Evolutionary conservation across 2,329 filamentous ascomycete species (phyloP), one percentile per base, ranked within the genome.

Genomic region (Colletotrichum brevisporum): DNA sequence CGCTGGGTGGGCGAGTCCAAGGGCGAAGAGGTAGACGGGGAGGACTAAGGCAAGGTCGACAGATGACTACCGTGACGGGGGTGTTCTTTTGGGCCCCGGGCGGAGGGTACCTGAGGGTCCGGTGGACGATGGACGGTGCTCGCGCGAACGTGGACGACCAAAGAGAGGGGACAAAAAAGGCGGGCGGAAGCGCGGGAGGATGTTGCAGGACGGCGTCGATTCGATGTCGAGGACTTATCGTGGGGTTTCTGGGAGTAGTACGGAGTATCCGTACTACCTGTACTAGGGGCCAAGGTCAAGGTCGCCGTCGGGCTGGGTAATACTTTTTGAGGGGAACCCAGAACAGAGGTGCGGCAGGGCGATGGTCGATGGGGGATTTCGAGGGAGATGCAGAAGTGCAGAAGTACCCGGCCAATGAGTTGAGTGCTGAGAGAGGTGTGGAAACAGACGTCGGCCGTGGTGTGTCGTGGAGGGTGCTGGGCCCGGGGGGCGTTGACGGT

Each of bases 1-100:
- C 31, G 31, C 31, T 36, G 31, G 63, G 55, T 69, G 66, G 66
- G 66, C 66, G 62, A 66, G 60, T 68, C 60, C 18, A 59, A 26
- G 61, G 41, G 16, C 45, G 21, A 21, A 51, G 18, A 45, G 27
- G 36, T 60, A 57, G 45, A 45, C 52, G 31, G 10, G 31, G 63
- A 56, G 41, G 50, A 55, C 62, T 56, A 66, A 66, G 63, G 62
- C 43, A 55, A 69, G 47, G 24, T 47, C 36, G 62, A 69, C 50
- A 69, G 53, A 64, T 36, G 54, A 65, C 65, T 68, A 68, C 54
- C 61, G 66, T 36, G 66, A 60, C 51, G 50, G 66, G 61, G 52
- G 24, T 15, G 26, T 51, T 18, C 24, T 12, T 43, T n/a, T 43
- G 41, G 41, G 13, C 41, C 41, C 31, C 31, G 31, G 31, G 31